Evolutionary conservation across 306 rosid genomes (phyloP).

Genomic region (Lotus japonicus): DNA sequence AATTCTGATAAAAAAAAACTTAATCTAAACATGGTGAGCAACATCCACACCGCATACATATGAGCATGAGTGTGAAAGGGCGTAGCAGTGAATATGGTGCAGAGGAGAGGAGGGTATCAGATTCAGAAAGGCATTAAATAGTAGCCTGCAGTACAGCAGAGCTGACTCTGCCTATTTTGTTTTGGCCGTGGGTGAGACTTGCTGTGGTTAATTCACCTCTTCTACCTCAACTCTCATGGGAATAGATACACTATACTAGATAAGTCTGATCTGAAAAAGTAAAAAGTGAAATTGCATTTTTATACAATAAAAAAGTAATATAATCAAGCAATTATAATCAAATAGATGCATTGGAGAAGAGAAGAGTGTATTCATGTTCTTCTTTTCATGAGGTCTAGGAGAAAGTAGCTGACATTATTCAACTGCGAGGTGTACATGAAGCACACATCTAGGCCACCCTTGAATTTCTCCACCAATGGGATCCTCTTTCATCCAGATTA

Average conservation of each 20-base stretch:
- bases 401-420: slow-evolving; percentile 38
- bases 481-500: too few relatives aligned
- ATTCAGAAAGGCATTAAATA: slow-evolving; percentile 21
- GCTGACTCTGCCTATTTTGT: slow-evolving; percentile 9
- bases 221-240: neutral
- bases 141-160: neutral
- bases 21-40: too few relatives aligned
- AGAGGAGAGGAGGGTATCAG: slow-evolving; percentile 9
- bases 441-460: slow-evolving; percentile 28
- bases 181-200: slow-evolving; percentile 32
- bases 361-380: slow-evolving; percentile 7
- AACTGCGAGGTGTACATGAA: slow-evolving; percentile 10
- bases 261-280: too few relatives aligned
- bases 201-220: neutral
- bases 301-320: neutral
- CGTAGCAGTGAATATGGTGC: neutral
- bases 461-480: neutral
- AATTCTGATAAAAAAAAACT: too few relatives aligned
- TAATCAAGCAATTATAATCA: too few relatives aligned
- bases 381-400: slow-evolving; percentile 29
- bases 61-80: neutral
- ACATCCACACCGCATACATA: neutral
- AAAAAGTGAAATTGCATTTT: neutral
- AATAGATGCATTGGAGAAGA: neutral
- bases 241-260: neutral